phyloP scores from a whole-genome alignment of 371 early-diverging fungal species.

The Nosema bombycis region DNA sequence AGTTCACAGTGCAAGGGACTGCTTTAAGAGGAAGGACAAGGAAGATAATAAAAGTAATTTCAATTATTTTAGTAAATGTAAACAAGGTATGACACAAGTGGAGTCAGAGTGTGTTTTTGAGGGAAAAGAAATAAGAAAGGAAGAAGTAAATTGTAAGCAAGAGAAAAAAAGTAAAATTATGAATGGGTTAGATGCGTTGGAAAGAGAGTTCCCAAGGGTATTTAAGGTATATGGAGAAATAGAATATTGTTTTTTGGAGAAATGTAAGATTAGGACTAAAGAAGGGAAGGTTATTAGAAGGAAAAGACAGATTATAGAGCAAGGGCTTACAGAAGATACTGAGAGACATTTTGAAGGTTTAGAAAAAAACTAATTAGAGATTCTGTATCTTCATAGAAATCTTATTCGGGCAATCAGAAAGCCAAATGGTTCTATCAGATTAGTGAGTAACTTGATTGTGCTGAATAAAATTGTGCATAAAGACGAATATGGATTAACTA shows the following conservation, averaged over 20 bases:
- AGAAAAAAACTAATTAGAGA: slow-evolving; percentile 11
- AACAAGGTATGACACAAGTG: not conserved
- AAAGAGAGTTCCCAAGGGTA: not conserved
- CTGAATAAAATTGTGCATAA: not conserved
- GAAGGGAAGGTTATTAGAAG: slow-evolving; percentile 2
- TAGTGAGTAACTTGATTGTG: not conserved
- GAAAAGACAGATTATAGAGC: not conserved
- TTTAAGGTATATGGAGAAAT: not conserved
- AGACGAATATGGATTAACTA: not conserved
- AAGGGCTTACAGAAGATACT: not conserved
- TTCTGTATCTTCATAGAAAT: slow-evolving; percentile 1
- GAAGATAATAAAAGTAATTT: no score
- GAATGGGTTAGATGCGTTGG: not conserved
- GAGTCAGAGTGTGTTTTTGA: not conserved
- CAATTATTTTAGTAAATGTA: no score
- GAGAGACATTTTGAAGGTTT: slow-evolving; percentile 5
- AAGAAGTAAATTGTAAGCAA: not conserved
- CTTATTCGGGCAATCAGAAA: not conserved
- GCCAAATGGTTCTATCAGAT: not conserved
- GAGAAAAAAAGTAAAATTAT: not conserved
- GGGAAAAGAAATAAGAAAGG: not conserved
- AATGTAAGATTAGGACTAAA: slow-evolving; percentile 10
- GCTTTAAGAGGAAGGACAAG: not conserved
- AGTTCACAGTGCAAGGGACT: not conserved
- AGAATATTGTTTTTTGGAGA: slow-evolving; percentile 8